Conservation (phyloP, 2,329 filamentous ascomycete species). For the Davidsoniella eucalypti region DNA sequence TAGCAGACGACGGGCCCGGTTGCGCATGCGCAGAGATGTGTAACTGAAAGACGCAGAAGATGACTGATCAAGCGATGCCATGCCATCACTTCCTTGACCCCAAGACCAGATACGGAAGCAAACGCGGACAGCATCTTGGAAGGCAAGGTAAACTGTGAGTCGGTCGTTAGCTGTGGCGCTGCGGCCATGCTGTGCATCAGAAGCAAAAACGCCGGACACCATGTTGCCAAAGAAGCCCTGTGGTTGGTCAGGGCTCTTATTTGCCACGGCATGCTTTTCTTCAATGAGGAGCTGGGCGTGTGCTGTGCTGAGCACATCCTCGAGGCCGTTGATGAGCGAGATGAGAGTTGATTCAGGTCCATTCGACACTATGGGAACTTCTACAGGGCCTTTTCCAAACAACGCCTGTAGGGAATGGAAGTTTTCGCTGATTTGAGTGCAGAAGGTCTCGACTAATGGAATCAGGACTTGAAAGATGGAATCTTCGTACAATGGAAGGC, state of each 20-base stretch:
- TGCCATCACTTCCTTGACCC: conserved; percentile 49
- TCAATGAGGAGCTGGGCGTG: conserved; percentile 70
- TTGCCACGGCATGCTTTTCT: conserved; percentile 49
- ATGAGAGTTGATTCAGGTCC: conserved; percentile 57
- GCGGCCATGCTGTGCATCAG: conserved; percentile 59
- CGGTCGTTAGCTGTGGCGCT: conserved; percentile 83
- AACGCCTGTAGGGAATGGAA: conserved; percentile 55
- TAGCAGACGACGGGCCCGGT: conserved; percentile 69
- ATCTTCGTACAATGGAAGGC: conserved; percentile 67
- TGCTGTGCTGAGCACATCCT: conserved; percentile 73
- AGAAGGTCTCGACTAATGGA: conserved; percentile 80
- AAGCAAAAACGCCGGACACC: conserved; percentile 77
- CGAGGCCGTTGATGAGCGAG: conserved; percentile 78
- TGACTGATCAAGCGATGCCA: conserved; percentile 39
- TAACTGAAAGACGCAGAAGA: conserved; percentile 76
- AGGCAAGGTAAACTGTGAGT: conserved; percentile 84
- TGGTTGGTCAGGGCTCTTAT: conserved; percentile 66
- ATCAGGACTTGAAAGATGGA: conserved; percentile 82
- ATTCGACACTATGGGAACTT: conserved; percentile 9
- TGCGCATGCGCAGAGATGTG: conserved; percentile 79
- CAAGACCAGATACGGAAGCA: conserved; percentile 94
- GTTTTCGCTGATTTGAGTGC: conserved; percentile 54
- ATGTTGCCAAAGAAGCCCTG: conserved; percentile 89
- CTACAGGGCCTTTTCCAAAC: conserved; percentile 30
- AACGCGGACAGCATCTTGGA: conserved; percentile 85